Base-by-base conservation (phyloP, 2,329 filamentous ascomycete genomes). In the Ceratocystis colombiana region DNA sequence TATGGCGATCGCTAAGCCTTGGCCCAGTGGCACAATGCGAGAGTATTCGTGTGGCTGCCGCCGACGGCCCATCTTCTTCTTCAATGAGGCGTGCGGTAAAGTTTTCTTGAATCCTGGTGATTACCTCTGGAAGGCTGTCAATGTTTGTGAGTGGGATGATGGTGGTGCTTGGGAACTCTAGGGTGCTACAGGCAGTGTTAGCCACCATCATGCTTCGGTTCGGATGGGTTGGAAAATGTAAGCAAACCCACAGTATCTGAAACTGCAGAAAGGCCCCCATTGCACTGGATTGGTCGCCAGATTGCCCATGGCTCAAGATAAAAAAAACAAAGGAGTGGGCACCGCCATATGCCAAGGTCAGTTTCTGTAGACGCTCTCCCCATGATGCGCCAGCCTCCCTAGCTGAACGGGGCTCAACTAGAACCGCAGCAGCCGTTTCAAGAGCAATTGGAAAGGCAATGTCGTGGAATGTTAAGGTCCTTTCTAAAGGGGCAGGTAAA, bases 241-340 rank as follows among this genome's bases (percentile, higher is more conserved):
- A n/a, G 5, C 25, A 12, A 63, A 65, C 76, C 69, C 71, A 81
- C 78, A 76, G 71, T 62, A 78, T 72, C 64, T 83, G 79, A 45
- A 83, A 71, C 17, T 71, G 72, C 72, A 77, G 76, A 64, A 79
- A 75, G 0, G 71, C 64, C 33, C 72, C 70, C 70, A 76, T 74
- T 37, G 73, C 65, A 12, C 70, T 71, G 10, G 53, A 8, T 53
- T 44, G 17, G 3, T 5, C 44, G 22, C 25, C 61, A 3, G 22
- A 44, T 5, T n/a, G 22, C 10, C 70, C 68, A 3, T 73, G 72
- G 48, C 72, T 71, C 50, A 82, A 69, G 17, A 83, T 72, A 64
- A 82, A 77, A 17, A 83, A 61, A 30, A 80, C 71, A n/a, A 74
- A 79, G 8, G 74, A 70, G 65, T 77, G 73, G 65, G 70, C 71